phyloP scores from a whole-genome alignment of 495 filamentous ascomycete species.

The Aspergillus carlsbadensis region DNA sequence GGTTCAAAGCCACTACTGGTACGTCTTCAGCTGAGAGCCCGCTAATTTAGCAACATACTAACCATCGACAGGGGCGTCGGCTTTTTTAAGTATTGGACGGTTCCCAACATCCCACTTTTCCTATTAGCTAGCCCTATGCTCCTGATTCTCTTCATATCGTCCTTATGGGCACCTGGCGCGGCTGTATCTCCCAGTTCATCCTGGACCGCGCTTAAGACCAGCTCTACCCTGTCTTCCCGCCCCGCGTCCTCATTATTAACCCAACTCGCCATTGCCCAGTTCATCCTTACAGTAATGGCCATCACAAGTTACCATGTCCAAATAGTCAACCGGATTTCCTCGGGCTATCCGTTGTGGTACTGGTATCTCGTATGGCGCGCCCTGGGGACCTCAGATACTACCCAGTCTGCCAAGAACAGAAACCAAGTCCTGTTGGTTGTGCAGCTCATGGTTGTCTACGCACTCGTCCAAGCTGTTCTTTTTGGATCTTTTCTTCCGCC shows the following conservation, averaged over 20 bases:
- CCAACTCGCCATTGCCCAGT: conserved; percentile 65
- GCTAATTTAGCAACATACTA: conserved; percentile 9
- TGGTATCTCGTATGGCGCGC: conserved; percentile 63
- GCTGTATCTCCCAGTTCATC: conserved; percentile 11
- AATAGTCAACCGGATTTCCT: conserved; percentile 86
- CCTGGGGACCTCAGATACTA: conserved; percentile 18
- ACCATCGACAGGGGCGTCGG: conserved; percentile 72
- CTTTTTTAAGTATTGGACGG: conserved; percentile 86
- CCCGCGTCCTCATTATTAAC: conserved; percentile 49
- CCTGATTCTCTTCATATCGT: conserved; percentile 62
- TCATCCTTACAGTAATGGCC: conserved; percentile 66
- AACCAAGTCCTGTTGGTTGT: conserved; percentile 38
- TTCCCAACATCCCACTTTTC: conserved; percentile 85
- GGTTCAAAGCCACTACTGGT: conserved; percentile 92
- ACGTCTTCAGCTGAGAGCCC: conserved; percentile 23
- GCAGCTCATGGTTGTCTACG: conserved; percentile 77
- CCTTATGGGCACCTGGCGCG: conserved; percentile 45
- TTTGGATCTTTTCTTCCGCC: conserved; percentile 95
- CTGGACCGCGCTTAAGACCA: conserved; percentile 7
- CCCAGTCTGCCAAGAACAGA: conserved; percentile 16
- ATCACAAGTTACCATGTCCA: conserved; percentile 85
- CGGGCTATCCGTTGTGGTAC: conserved; percentile 88
- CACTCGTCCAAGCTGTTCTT: conserved; percentile 72
- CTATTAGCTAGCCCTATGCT: conserved; percentile 79
- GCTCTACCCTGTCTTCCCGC: conserved; percentile 24